Conservation (phyloP, 306 rosid genomes). For the Vigna nakashimae region DNA sequence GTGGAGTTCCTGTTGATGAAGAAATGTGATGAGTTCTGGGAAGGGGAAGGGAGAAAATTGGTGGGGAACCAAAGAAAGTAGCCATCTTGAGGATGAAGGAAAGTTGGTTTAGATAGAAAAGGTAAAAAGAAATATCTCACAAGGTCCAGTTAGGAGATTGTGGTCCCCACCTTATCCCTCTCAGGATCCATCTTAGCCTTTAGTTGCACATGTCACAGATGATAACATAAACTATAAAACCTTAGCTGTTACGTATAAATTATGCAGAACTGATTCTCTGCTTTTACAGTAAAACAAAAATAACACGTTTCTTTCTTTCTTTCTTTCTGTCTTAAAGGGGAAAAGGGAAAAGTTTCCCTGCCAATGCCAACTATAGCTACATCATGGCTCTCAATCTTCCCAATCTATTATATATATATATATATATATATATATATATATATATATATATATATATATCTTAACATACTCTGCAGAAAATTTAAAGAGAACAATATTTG, state of each 20-base stretch:
- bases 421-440: no score
- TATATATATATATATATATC: no score
- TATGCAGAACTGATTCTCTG: not conserved
- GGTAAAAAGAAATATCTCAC: constrained; percentile 7
- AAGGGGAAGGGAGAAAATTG: constrained; percentile 69
- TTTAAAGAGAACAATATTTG: no score
- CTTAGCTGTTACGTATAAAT: constrained; percentile 10
- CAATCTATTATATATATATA: not conserved
- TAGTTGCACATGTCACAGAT: constrained; percentile 28
- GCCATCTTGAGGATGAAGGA: constrained; percentile 63
- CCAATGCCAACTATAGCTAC: no score
- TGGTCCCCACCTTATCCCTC: constrained; percentile 57
- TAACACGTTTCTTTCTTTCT: not conserved
- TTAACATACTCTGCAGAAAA: no score
- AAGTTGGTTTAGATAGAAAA: constrained; percentile 41
- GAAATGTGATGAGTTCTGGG: constrained; percentile 68
- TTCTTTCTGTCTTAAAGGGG: not conserved
- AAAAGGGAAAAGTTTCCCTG: not conserved
- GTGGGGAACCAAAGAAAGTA: constrained; percentile 70
- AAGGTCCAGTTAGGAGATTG: constrained; percentile 15
- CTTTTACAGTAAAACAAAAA: constrained; percentile 9
- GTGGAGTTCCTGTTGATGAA: constrained; percentile 69
- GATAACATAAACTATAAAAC: constrained; percentile 18
- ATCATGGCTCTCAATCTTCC: not conserved
- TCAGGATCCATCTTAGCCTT: constrained; percentile 30